These are phyloP conservation scores for Passalora sequoiae DNA, from an alignment of 2,329 filamentous ascomycete species.

Conservation along the genomic window DNA sequence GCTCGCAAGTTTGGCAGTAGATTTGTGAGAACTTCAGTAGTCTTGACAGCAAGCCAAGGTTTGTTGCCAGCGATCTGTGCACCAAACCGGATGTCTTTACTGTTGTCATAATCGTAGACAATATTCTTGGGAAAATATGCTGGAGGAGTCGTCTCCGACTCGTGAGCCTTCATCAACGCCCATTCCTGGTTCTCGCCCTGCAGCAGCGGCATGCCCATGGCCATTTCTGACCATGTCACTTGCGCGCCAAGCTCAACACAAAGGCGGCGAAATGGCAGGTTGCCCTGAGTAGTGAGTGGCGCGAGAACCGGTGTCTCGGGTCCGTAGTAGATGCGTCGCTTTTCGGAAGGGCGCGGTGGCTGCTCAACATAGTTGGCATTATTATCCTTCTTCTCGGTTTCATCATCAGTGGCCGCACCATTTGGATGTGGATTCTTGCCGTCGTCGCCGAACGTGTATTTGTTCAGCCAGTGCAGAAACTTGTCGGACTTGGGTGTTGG, in stretches of 20 bases:
- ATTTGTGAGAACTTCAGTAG: slow-evolving; percentile 71
- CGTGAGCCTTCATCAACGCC: slow-evolving; percentile 89
- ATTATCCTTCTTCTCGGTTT: slow-evolving; percentile 56
- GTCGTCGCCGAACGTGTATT: slow-evolving; percentile 44
- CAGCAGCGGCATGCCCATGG: slow-evolving; percentile 80
- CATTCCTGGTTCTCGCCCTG: slow-evolving; percentile 90
- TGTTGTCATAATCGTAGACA: slow-evolving; percentile 73
- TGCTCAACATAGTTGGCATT: slow-evolving; percentile 79
- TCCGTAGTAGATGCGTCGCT: slow-evolving; percentile 88
- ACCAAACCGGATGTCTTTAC: slow-evolving; percentile 79
- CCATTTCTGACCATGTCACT: slow-evolving; percentile 97
- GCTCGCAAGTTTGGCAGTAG: slow-evolving; percentile 79
- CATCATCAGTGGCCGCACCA: slow-evolving; percentile 16
- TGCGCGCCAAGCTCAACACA: slow-evolving; percentile 86
- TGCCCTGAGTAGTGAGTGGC: slow-evolving; percentile 92
- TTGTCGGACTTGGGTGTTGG: slow-evolving; percentile 67
- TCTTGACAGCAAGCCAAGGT: slow-evolving; percentile 83
- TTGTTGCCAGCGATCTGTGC: slow-evolving; percentile 91
- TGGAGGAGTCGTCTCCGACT: slow-evolving; percentile 71
- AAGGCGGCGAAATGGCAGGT: slow-evolving; percentile 86
- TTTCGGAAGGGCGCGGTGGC: slow-evolving; percentile 85
- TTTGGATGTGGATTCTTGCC: slow-evolving; percentile 20
- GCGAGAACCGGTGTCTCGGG: slow-evolving; percentile 90
- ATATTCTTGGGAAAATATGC: slow-evolving; percentile 56
- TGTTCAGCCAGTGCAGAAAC: slow-evolving; percentile 73